Evolutionary conservation across 495 filamentous ascomycete genomes (phyloP), one percentile per base, ranked within the genome.

Genomic region (Aeminium ludgeri): DNA sequence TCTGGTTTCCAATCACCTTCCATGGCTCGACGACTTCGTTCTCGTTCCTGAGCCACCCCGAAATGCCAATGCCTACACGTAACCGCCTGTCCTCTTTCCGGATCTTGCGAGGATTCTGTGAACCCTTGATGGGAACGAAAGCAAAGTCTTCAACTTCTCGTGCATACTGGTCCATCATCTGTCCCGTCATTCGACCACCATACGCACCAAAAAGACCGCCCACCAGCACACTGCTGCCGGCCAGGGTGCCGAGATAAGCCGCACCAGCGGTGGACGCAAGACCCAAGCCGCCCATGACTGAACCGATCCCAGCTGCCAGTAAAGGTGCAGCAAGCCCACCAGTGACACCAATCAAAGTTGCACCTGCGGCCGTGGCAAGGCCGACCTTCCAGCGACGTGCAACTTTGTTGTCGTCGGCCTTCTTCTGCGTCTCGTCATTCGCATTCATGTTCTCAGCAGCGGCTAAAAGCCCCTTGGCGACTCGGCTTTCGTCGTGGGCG

Each of bases 171-270:
- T 87, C 84, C 70, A 95, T 80, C 74, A 85, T 80, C 54, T 82
- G 73, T 23, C 79, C 76, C 1, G 79, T 80, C 73, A 89, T 85
- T 11, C 79, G 69, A 10, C 76, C 82, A 18, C 86, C 86, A 55
- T 89, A 92, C 7, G 86, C 81, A 23, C 87, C 87, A 52, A 97
- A 93, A 10, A 96, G 59, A 36, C 78, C 72, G 4, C 85, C 87
- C 15, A 93, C 78, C 31, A 84, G 60, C 12, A 86, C 72, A 5
- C 72, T 69, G 49, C 76, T 92, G 18, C 81, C 71, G 10, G 84
- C 81, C 39, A 95, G 57, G 11, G 75, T 65, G 11, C 85, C 89
- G 0, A 97, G 61, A 41, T 92, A 76, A 6, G 74, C 73, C 10
- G 85, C 84, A 17, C 82, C 80, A 1, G 78, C 79, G 20, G 78